A percentile compares a stretch with the other conserved stretches of the same genome.
Evolutionary conservation across 2,329 filamentous ascomycete genomes (phyloP).

Genomic region (Diaporthe vaccinii): DNA sequence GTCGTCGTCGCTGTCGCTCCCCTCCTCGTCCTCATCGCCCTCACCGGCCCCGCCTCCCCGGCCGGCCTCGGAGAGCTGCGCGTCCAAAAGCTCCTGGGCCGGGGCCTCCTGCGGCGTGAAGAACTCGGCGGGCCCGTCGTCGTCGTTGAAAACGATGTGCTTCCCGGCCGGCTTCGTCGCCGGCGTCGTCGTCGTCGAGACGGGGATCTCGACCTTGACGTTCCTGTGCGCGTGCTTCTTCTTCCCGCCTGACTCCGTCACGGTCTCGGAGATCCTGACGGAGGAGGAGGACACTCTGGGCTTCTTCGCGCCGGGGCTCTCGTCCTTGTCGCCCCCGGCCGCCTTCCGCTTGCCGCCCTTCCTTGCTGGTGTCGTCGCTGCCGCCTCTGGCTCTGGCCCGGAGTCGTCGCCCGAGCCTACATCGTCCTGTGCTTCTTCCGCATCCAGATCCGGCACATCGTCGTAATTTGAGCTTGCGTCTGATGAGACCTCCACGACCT

Average conservation of each 20-base stretch:
- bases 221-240: constrained; percentile 39
- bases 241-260: constrained; percentile 38
- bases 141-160: constrained; percentile 50
- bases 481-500: constrained; percentile 7
- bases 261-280: constrained; percentile 39
- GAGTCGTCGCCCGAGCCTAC: constrained; percentile 22
- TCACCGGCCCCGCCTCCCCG: constrained; percentile 39
- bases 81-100: constrained; percentile 44
- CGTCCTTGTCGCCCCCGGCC: background rate
- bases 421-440: constrained; percentile 35
- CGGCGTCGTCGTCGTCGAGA: constrained; percentile 47
- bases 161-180: constrained; percentile 41
- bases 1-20: constrained; percentile 59
- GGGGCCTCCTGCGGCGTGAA: constrained; percentile 49
- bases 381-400: constrained; percentile 11
- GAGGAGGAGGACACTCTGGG: constrained; percentile 46
- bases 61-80: constrained; percentile 38
- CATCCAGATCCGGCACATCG: constrained; percentile 11
- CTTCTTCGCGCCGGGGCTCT: constrained; percentile 35
- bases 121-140: constrained; percentile 47
- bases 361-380: constrained; percentile 30
- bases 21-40: constrained; percentile 47
- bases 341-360: constrained; percentile 38
- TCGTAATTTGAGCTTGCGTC: constrained; percentile 11
- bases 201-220: constrained; percentile 43